A percentile compares a stretch with the other conserved stretches of the same genome.
phyloP scores from a whole-genome alignment of 164 flowering plant species.

The Chloranthus sessilifolius region DNA sequence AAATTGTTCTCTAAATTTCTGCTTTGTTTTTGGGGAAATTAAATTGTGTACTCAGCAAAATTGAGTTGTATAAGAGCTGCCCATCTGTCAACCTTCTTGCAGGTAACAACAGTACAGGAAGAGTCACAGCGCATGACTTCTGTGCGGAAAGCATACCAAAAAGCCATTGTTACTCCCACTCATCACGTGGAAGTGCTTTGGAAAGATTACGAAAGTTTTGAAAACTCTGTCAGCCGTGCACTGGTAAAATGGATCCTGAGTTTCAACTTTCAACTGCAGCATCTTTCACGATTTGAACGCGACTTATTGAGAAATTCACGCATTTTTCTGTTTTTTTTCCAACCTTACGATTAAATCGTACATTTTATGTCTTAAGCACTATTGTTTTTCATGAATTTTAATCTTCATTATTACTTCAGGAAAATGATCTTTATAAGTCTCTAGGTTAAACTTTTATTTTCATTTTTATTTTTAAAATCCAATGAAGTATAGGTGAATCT shows the following conservation, averaged over 20 bases:
- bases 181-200: slow-evolving; percentile 95
- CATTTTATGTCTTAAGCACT: too few species aligned
- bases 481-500: too few species aligned
- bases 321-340: too few species aligned
- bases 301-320: too few species aligned
- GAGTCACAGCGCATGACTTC: slow-evolving; percentile 87
- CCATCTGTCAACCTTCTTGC: slow-evolving; percentile 15
- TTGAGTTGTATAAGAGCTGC: neutral
- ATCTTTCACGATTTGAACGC: too few species aligned
- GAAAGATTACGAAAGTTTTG: slow-evolving; percentile 97
- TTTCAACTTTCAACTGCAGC: slow-evolving; percentile 1
- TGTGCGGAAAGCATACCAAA: slow-evolving; percentile 81
- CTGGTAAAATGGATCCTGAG: slow-evolving; percentile 45
- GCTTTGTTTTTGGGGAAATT: neutral
- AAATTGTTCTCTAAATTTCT: slow-evolving; percentile 1
- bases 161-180: slow-evolving; percentile 85
- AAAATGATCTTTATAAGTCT: too few species aligned
- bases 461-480: too few species aligned
- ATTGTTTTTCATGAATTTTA: too few species aligned
- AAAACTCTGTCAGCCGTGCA: slow-evolving; percentile 91
- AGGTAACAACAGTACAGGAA: slow-evolving; percentile 68
- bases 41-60: neutral
- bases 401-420: too few species aligned
- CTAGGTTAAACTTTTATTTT: too few species aligned
- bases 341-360: too few species aligned